Evolutionary conservation across 2,329 filamentous ascomycete species (phyloP), one percentile per base, ranked within the genome.

Genomic region (Ophiosphaerella herpotricha): DNA sequence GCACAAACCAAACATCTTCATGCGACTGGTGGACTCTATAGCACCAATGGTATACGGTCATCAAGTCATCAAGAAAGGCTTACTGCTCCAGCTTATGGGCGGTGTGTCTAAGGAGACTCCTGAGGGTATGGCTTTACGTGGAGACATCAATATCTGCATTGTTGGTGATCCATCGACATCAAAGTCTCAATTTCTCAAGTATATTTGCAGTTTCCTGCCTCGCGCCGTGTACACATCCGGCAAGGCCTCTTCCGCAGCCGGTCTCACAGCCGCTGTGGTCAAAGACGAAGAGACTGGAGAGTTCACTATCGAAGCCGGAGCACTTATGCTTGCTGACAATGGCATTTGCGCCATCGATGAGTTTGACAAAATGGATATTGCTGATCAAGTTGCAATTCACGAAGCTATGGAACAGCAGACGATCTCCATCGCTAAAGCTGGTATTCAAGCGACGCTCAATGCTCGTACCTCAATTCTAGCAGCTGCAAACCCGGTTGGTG

Each of bases 331-430:
- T 54, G 94, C 94, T 18, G 85, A 97, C 67, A 97, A 96, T 61
- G 94, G 94, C 46, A 95, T 97, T 64, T 99, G 94, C 74, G 92
- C 91, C 52, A 99, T 99, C 71, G 94, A 99, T 70, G 94, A 99
- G 72, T 99, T 99, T 64, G 94, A 99, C 84, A 99, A 99, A 79
- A 99, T 99, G 94, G 94, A 99, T 67, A 89, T 99, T 55, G 86
- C 80, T 44, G 94, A 99, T 72, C 94, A 99, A 77, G 94, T 99
- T 47, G 94, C 94, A 59, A 99, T 99, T 67, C 94, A 99, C 82
- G 94, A 99, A 85, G 94, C 94, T 52, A 99, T 99, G 94, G 94
- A 99, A 83, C 94, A 99, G 79, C 94, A 99, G 76, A 99, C 94
- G 5, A 99, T 99, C 60, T 97, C 91, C 7, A 99, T 99, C 66